Evolutionary conservation across 2,329 filamentous ascomycete genomes (phyloP), one percentile per base, ranked within the genome.

Genomic region (Phialemoniopsis sp.): DNA sequence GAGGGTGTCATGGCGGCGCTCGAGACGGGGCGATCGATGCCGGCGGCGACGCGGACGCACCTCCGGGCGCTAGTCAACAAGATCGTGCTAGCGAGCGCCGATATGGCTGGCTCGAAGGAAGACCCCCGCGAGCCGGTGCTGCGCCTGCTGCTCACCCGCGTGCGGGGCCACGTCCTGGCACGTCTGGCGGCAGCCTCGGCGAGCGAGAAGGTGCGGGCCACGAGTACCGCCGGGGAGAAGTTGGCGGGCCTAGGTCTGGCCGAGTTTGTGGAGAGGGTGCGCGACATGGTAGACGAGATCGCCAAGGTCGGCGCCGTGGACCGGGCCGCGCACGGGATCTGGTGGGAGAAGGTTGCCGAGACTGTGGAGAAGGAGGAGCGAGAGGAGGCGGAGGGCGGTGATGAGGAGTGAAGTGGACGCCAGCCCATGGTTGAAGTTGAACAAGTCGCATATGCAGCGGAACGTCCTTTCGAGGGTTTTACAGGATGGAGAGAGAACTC

Each of bases 251-350:
- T 85, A 14, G 86, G 86, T 0, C 62, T 90, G 41, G 81, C 81
- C 0, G 86, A 90, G 59, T 89, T 89, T 55, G 80, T 85, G 13
- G 75, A 78, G 19, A 77, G 74, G 44, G 79, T 89, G 13, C 71
- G 82, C 26, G 78, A 79, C 36, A 82, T 89, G 49, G 80, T 86
- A 8, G 83, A 87, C 28, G 70, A 82, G 53, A 63, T 89, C 43
- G 72, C 76, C 32, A 74, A 75, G 54, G 72, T 89, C 4, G 80
- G 81, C 13, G 66, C 66, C 5, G 80, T 89, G 5, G 85, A 89
- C 55, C 72, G 81, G 46, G 80, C 78, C 44, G 73, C 78, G 8
- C 85, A 89, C 58, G 77, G 77, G 12, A 54, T 64, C 32, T 88
- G 83, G 82, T 89, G 87, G 70, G 83, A 87, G 59, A 63, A 70